Conservation (phyloP, 1,284 basidiomycete species). For the Hortiboletus rubellus region DNA sequence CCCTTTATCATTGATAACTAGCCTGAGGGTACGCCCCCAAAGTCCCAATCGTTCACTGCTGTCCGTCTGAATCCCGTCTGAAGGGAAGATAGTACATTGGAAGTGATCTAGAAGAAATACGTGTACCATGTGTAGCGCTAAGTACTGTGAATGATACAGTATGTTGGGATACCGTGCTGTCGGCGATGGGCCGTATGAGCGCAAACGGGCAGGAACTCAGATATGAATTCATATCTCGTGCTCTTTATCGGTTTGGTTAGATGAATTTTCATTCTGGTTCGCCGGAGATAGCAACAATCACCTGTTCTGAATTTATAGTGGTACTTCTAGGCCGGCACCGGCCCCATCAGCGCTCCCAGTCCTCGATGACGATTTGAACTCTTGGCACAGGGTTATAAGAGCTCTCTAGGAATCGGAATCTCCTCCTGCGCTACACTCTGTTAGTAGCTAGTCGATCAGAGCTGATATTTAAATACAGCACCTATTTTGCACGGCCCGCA, state of each 20-base stretch:
- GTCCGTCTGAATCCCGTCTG: background rate
- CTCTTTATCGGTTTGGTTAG: background rate
- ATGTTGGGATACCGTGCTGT: background rate
- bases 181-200: background rate
- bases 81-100: background rate
- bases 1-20: background rate
- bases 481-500: background rate
- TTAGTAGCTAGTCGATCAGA: background rate
- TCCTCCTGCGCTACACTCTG: background rate
- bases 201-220: background rate
- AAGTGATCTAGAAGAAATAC: background rate
- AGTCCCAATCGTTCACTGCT: background rate
- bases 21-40: background rate
- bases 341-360: too few species aligned
- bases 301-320: background rate
- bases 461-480: background rate
- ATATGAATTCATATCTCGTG: background rate
- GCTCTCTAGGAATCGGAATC: too few species aligned
- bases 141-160: too few species aligned
- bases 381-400: too few species aligned
- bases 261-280: background rate
- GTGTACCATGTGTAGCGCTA: background rate
- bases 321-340: background rate
- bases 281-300: background rate
- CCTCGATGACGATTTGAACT: too few species aligned